phyloP scores from a whole-genome alignment of 441 rosid genomes.

The Populus hybrid region DNA sequence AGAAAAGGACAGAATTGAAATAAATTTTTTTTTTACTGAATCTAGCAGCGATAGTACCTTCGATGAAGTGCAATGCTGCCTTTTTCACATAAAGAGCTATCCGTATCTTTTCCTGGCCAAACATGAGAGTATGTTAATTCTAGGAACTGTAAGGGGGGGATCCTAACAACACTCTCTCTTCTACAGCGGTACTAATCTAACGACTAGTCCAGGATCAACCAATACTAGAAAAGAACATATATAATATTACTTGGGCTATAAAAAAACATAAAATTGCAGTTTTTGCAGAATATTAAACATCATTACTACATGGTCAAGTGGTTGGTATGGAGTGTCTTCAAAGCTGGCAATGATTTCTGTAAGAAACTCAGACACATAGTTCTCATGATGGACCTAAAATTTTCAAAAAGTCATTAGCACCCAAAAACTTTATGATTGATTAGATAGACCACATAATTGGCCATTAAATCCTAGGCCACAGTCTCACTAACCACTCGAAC shows the following conservation, averaged over 20 bases:
- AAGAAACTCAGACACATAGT: not conserved
- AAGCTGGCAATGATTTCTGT: not conserved
- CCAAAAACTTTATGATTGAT: not conserved
- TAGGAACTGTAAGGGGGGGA: not conserved
- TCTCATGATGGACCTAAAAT: not conserved
- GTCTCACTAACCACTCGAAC: not conserved
- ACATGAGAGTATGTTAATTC: slow-evolving; percentile 11
- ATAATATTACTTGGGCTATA: not conserved
- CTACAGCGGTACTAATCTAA: not conserved
- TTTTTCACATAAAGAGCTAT: slow-evolving; percentile 66
- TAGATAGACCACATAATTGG: not conserved
- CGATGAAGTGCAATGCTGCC: slow-evolving; percentile 67
- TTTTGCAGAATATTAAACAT: not conserved
- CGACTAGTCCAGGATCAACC: not conserved
- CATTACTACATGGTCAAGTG: not conserved
- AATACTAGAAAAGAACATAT: not conserved
- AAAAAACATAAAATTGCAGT: not conserved
- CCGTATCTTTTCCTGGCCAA: slow-evolving; percentile 61
- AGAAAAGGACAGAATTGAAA: not conserved
- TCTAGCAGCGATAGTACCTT: slow-evolving; percentile 33
- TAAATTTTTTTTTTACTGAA: not conserved
- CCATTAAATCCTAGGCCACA: not conserved
- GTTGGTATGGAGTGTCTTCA: not conserved
- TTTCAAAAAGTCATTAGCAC: not conserved
- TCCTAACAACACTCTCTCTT: not conserved